phyloP scores from a whole-genome alignment of 257 asterid species.

The Petrea volubilis region DNA sequence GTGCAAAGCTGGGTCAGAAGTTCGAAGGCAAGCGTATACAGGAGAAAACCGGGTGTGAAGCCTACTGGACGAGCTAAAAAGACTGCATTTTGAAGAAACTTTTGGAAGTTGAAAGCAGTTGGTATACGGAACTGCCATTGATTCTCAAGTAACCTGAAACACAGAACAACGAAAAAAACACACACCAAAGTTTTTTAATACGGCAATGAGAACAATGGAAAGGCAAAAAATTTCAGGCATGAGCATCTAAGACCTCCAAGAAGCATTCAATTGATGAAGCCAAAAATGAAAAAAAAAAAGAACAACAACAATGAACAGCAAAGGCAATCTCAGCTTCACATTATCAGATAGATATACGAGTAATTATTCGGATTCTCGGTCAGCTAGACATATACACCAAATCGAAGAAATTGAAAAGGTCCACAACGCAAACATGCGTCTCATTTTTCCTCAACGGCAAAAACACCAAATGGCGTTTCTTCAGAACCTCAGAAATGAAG shows the following conservation, averaged over 20 bases:
- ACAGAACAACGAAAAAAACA: not conserved
- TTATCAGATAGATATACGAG: not conserved
- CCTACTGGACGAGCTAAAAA: not conserved
- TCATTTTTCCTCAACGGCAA: too few species aligned
- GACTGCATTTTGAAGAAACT: constrained; percentile 1
- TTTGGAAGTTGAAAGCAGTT: constrained; percentile 26
- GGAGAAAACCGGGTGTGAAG: constrained; percentile 3
- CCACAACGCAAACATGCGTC: too few species aligned
- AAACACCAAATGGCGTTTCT: too few species aligned
- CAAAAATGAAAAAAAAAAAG: not conserved
- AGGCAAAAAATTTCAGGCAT: too few species aligned
- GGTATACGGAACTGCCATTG: constrained; percentile 36
- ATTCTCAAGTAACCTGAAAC: not conserved
- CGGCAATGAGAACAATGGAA: too few species aligned
- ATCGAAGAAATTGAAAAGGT: not conserved
- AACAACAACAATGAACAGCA: not conserved
- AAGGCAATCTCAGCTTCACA: not conserved
- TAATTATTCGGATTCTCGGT: not conserved
- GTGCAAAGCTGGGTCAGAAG: not conserved
- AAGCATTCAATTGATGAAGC: not conserved
- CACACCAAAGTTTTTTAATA: not conserved
- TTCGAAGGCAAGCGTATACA: constrained; percentile 22
- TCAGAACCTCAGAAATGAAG: too few species aligned
- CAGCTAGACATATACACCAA: not conserved
- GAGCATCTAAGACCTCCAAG: too few species aligned